Conservation (phyloP, 768 basidiomycete genomes). For the Jaapia argillacea region DNA sequence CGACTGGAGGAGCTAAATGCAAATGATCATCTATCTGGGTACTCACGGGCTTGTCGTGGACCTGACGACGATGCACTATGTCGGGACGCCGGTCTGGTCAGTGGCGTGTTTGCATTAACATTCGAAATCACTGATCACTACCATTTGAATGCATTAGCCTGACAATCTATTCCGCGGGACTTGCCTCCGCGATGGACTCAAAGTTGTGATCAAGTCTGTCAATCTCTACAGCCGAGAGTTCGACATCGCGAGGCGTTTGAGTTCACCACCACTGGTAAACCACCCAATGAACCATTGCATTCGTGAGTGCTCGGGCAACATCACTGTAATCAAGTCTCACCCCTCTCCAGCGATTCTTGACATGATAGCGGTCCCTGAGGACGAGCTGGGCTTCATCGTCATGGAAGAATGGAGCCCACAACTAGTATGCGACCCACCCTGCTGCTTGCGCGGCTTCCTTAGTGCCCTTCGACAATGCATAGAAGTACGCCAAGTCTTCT, state of each 20-base stretch:
- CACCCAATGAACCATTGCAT: constrained; percentile 71
- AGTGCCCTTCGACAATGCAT: constrained; percentile 55
- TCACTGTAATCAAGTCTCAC: constrained; percentile 5
- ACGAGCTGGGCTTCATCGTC: constrained; percentile 54
- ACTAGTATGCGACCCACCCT: constrained; percentile 40
- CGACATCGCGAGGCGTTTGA: constrained; percentile 45
- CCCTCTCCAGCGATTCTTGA: constrained; percentile 25
- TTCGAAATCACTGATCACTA: constrained; percentile 2
- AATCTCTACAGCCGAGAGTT: constrained; percentile 54
- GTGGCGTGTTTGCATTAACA: no score
- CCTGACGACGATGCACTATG: constrained; percentile 51
- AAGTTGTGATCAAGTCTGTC: constrained; percentile 61
- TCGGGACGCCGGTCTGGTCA: constrained; percentile 61
- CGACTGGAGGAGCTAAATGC: constrained; percentile 4
- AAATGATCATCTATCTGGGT: constrained; percentile 18
- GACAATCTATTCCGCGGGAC: constrained; percentile 67
- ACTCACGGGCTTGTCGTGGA: constrained; percentile 21
- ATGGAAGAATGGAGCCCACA: constrained; percentile 78
- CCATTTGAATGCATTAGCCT: constrained; percentile 30
- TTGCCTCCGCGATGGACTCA: constrained; percentile 36
- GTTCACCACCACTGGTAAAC: constrained; percentile 36
- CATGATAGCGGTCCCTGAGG: constrained; percentile 41
- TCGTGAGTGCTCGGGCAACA: constrained; percentile 34
- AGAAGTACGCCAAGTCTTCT: constrained; percentile 32
- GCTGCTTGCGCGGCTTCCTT: constrained; percentile 43